Percentiles rank a stretch among this genome's conserved stretches.
These are phyloP conservation scores for Botryotinia convoluta DNA, from an alignment of 2,329 filamentous ascomycete species.

Conservation along the genomic window DNA sequence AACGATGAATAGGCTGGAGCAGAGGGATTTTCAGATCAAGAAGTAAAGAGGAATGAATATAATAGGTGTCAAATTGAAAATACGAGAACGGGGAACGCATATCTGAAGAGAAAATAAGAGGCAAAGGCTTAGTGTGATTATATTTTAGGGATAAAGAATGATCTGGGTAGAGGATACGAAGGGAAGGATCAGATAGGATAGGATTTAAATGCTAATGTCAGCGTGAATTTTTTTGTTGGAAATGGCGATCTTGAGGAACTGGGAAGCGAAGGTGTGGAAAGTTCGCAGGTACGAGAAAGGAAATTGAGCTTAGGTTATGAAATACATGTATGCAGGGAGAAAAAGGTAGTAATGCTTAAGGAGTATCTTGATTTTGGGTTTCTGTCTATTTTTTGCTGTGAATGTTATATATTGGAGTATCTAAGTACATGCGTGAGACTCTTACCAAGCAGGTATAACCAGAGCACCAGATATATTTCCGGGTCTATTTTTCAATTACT, in stretches of 20 bases:
- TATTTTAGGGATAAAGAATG: neutral
- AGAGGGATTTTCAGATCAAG: rapidly evolving
- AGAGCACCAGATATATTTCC: neutral
- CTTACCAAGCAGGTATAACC: neutral
- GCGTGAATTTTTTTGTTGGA: neutral
- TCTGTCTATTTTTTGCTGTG: neutral
- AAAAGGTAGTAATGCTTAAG: neutral
- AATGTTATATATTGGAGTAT: neutral
- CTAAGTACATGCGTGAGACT: neutral
- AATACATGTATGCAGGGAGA: neutral
- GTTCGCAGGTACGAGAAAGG: neutral
- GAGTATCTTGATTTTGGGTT: neutral
- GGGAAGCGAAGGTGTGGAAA: neutral
- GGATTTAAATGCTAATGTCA: too few relatives aligned
- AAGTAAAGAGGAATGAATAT: neutral
- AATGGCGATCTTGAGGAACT: neutral
- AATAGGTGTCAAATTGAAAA: neutral
- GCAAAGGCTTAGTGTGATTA: neutral
- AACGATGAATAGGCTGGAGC: too few relatives aligned
- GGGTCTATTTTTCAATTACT: too few relatives aligned
- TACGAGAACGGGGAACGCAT: neutral
- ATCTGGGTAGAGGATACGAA: neutral
- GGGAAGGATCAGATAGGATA: neutral
- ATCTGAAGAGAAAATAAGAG: neutral
- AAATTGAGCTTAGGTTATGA: neutral